Evolutionary conservation across 805 yeast genomes (phyloP), one percentile per base, ranked within the genome.

Genomic region (Candida schatavii): DNA sequence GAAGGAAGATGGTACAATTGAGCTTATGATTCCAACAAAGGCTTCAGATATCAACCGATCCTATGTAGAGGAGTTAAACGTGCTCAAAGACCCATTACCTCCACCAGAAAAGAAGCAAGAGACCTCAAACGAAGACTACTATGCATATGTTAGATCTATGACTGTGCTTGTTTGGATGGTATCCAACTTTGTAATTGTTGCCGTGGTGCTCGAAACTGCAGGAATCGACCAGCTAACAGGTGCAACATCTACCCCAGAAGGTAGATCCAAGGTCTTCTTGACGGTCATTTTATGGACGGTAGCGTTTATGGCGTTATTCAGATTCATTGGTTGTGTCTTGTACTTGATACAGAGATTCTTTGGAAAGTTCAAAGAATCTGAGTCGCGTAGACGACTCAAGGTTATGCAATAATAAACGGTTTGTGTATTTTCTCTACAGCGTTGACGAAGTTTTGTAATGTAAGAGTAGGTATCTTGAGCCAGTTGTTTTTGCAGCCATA

Each of bases 271-370:
- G 26, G 64, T 75, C 3, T 72, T 65, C 48, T 69, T 71, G 54
- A 72, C 78, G 13, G 78, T 80, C 19, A 64, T 81, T 44, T 69
- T 80, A 44, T 79, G 85, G 83, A 58, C 77, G 31, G 83, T 78
- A 32, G 84, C 85, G 2, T 73, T 78, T 35, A 64, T 81, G 67
- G 83, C 85, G 0, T 57, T 74, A 7, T 72, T 81, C 61, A 57
- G 85, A 33, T 70, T 80, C 45, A 46, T 75, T 37, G 86, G 86
- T 6, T 74, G 82, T 50, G 45, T 67, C 9, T 41, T 66, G 17
- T 80, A 78, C 56, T 67, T 80, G 58, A 40, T 67, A 13, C 64
- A 60, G 45, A 60, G 74, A 46, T 54, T 64, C 21, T 14, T 31
- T 15, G 20, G 20, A 4, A 15, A 5, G 11, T 31, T 31, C 33